Evolutionary conservation across 164 flowering plant genomes (phyloP).

Genomic region (Sedum album): DNA sequence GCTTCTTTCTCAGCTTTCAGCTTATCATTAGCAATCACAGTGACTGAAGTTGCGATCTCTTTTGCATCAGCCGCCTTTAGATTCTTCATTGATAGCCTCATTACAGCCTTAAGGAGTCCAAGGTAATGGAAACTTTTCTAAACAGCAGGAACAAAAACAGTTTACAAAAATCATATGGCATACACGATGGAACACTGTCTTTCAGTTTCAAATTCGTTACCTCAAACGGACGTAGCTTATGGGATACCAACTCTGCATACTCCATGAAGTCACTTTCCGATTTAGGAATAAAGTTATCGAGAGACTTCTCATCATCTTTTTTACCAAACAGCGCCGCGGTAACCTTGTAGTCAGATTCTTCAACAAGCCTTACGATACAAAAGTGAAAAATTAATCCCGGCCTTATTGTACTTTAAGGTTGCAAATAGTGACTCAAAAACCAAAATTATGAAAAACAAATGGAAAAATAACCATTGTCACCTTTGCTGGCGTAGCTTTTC

Average conservation of each 20-base stretch:
- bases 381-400: not conserved
- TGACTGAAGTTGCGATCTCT: slow-evolving; percentile 77
- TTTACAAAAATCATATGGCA: not conserved
- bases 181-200: not conserved
- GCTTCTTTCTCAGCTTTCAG: slow-evolving; percentile 96
- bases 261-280: slow-evolving; percentile 80
- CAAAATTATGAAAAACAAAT: no score
- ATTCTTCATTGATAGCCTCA: slow-evolving; percentile 69
- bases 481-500: slow-evolving; percentile 91
- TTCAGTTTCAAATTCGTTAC: slow-evolving; percentile 19
- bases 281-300: slow-evolving; percentile 85
- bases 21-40: slow-evolving; percentile 92
- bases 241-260: slow-evolving; percentile 82
- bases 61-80: slow-evolving; percentile 89
- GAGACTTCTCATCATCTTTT: slow-evolving; percentile 58
- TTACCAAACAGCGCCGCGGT: slow-evolving; percentile 72
- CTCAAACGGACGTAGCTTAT: slow-evolving; percentile 76
- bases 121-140: slow-evolving; percentile 96
- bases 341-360: slow-evolving; percentile 83
- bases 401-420: no score
- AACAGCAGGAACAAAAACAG: slow-evolving; percentile 14
- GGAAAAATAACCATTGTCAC: not conserved
- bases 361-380: slow-evolving; percentile 55
- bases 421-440: no score
- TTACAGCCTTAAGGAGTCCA: slow-evolving; percentile 70